phyloP scores from a whole-genome alignment of 805 yeast species.

The Hermanozyma aechmeae region DNA sequence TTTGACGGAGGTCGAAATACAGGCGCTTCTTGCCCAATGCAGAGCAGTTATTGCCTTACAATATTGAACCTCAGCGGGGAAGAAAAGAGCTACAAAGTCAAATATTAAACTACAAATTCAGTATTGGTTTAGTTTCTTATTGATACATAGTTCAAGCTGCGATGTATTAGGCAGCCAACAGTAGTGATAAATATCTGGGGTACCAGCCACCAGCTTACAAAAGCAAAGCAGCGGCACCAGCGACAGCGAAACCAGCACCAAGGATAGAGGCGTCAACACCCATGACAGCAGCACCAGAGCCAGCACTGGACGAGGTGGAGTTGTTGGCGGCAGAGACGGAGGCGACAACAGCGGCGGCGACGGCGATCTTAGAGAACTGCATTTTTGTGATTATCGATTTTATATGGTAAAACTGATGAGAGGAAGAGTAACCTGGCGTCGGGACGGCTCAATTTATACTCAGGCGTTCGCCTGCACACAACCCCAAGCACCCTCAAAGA shows the following conservation, averaged over 20 bases:
- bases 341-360: conserved; percentile 11
- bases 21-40: not conserved
- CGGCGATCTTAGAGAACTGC: conserved; percentile 13
- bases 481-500: not conserved
- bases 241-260: conserved; percentile 12
- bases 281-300: conserved; percentile 7
- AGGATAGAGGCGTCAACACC: conserved; percentile 4
- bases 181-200: not conserved
- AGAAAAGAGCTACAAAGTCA: not conserved
- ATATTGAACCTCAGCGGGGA: not conserved
- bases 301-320: conserved; percentile 7
- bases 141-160: not conserved
- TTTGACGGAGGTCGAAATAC: not conserved
- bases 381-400: conserved; percentile 4
- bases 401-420: conserved; percentile 1
- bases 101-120: not conserved
- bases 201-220: conserved; percentile 3
- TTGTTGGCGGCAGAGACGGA: conserved; percentile 15
- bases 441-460: not conserved
- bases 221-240: conserved; percentile 11
- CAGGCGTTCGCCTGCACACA: not conserved
- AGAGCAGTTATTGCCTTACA: not conserved
- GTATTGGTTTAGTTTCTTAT: not conserved
- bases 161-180: conserved; percentile 1
- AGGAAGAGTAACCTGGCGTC: not conserved